Evolutionary conservation across 2,329 filamentous ascomycete genomes (phyloP).

Genomic region (Saccharata proteae): DNA sequence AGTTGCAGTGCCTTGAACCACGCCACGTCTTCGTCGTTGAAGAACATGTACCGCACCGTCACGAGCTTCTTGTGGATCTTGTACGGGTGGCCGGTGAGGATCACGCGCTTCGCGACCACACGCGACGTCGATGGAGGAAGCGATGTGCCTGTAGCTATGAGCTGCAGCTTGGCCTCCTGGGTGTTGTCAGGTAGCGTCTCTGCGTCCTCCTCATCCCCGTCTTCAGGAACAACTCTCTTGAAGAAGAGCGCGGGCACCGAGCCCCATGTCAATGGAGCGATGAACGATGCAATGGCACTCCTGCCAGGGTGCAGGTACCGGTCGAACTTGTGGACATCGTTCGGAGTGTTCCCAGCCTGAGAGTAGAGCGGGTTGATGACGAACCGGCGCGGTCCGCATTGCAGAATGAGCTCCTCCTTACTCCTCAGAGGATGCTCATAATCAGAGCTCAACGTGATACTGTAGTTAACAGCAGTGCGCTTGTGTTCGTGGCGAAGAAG

Average conservation of each 20-base stretch:
- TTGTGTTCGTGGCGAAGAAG: conserved; percentile 93
- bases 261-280: conserved; percentile 86
- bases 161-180: conserved; percentile 38
- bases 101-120: conserved; percentile 84
- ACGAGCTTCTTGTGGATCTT: conserved; percentile 98
- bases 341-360: conserved; percentile 76
- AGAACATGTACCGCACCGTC: conserved; percentile 99
- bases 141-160: conserved; percentile 79
- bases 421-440: conserved; percentile 67
- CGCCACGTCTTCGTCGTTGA: conserved; percentile 84
- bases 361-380: conserved; percentile 87
- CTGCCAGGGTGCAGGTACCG: conserved; percentile 84
- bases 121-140: conserved; percentile 62
- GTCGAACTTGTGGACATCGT: conserved; percentile 95
- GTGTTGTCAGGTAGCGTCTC: conserved; percentile 6
- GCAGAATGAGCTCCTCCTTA: conserved; percentile 84
- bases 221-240: conserved; percentile 42
- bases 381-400: conserved; percentile 79
- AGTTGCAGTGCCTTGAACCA: conserved; percentile 97
- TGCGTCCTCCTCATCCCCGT: conserved; percentile 19
- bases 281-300: conserved; percentile 78
- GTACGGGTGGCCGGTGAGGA: conserved; percentile 90
- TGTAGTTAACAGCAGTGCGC: conserved; percentile 77
- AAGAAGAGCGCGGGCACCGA: conserved; percentile 85
- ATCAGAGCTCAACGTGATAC: conserved; percentile 73